Evolutionary conservation across 768 basidiomycete genomes (phyloP).

Genomic region (Porpolomopsis calyptriformis): DNA sequence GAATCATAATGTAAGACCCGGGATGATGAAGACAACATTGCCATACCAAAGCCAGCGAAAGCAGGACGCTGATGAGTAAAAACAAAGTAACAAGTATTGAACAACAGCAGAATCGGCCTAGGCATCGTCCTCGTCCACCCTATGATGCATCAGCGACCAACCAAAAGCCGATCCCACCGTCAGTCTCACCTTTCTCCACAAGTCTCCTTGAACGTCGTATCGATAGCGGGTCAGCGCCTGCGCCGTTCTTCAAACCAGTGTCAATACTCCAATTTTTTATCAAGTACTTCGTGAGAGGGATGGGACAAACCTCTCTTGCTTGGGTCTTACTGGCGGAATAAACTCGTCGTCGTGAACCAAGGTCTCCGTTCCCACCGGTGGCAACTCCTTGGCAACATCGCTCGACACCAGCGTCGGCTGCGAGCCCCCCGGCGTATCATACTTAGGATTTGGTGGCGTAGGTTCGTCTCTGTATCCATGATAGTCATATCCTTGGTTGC

Average conservation of each 20-base stretch:
- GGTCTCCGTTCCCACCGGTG: too few relatives aligned
- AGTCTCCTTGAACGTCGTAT: conserved; percentile 44
- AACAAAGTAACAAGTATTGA: conserved; percentile 56
- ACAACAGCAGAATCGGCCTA: conserved; percentile 69
- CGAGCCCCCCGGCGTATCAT: conserved; percentile 14
- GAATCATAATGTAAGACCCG: background rate
- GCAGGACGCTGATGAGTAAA: conserved; percentile 52
- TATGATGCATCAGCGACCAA: conserved; percentile 17
- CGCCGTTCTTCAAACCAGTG: conserved; percentile 21
- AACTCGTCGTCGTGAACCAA: conserved; percentile 22
- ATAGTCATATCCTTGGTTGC: conserved; percentile 2
- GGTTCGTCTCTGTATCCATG: conserved; percentile 30
- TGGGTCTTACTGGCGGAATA: conserved; percentile 8
- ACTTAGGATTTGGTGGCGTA: conserved; percentile 4
- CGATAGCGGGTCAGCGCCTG: conserved; percentile 41
- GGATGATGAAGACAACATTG: background rate
- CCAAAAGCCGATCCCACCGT: conserved; percentile 20
- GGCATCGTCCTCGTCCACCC: conserved; percentile 52
- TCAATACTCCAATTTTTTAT: background rate
- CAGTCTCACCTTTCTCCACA: conserved; percentile 49
- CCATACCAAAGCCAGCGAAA: conserved; percentile 59
- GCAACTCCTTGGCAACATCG: too few relatives aligned
- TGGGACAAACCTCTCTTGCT: conserved; percentile 19
- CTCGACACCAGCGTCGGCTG: conserved; percentile 29
- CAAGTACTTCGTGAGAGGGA: too few relatives aligned